phyloP scores from a whole-genome alignment of 345 rosid genomes.

The Eucalyptus curtisii region DNA sequence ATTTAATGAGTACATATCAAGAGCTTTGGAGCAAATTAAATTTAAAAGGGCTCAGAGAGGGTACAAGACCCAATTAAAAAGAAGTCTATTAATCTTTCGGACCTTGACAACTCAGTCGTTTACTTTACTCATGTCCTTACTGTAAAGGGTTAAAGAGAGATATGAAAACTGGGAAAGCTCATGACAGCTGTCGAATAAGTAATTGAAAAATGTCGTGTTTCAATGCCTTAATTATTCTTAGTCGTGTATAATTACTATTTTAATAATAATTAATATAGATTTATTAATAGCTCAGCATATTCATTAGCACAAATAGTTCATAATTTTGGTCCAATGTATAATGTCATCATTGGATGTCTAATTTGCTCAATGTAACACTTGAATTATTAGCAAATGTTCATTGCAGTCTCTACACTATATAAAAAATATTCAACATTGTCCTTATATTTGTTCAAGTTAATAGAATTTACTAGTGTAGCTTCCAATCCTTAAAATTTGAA shows the following conservation, averaged over 20 bases:
- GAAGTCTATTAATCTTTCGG: fast-evolving
- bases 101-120: neutral
- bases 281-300: neutral
- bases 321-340: neutral
- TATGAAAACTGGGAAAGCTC: neutral
- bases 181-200: neutral
- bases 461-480: neutral
- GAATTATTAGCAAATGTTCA: neutral
- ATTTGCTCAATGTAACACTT: neutral
- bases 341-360: fast-evolving
- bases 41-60: fast-evolving
- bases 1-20: neutral
- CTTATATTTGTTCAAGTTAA: neutral
- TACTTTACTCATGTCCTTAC: neutral
- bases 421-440: neutral
- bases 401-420: fast-evolving
- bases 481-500: fast-evolving
- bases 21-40: neutral
- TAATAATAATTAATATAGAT: neutral
- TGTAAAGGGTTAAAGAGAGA: neutral
- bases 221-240: neutral
- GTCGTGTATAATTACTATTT: neutral
- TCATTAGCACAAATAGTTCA: neutral
- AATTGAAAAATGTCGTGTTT: neutral
- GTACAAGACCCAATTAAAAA: neutral